These are phyloP conservation scores for Omphalea diandra DNA, from an alignment of 441 rosid species.

Conservation along the genomic window DNA sequence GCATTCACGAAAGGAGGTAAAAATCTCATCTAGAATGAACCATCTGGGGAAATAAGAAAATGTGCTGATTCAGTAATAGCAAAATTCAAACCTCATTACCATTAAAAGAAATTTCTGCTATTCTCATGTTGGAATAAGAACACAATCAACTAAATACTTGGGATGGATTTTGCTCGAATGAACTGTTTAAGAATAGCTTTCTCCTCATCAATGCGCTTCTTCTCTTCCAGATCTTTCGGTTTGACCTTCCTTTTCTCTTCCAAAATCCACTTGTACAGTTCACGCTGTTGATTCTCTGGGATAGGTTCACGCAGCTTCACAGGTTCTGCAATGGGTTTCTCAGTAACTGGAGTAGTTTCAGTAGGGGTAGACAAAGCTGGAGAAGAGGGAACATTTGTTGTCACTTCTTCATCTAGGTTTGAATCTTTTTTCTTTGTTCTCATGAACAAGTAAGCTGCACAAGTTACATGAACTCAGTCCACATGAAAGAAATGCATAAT, in stretches of 20 bases:
- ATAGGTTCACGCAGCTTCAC: conserved; percentile 54
- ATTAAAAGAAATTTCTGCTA: neutral
- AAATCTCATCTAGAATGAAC: neutral
- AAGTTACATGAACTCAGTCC: conserved; percentile 15
- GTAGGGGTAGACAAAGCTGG: conserved; percentile 28
- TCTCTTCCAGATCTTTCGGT: conserved; percentile 66
- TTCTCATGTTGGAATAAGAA: conserved; percentile 1
- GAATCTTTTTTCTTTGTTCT: conserved; percentile 69
- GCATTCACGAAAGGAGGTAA: too few species aligned
- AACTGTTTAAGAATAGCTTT: conserved; percentile 83
- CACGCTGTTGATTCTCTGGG: conserved; percentile 69
- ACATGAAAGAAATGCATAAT: conserved; percentile 18
- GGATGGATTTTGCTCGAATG: conserved; percentile 69
- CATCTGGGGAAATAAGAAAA: neutral
- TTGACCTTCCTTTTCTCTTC: conserved; percentile 90
- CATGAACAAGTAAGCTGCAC: conserved; percentile 68
- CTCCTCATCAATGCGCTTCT: conserved; percentile 73
- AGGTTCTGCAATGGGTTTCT: conserved; percentile 33
- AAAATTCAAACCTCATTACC: neutral
- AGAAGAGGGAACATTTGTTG: conserved; percentile 23
- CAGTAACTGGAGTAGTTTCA: conserved; percentile 32
- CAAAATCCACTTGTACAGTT: conserved; percentile 84
- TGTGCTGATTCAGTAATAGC: neutral
- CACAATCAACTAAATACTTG: conserved; percentile 31
- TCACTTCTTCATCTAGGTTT: conserved; percentile 37